Conservation (phyloP, 176 grass and related monocot species). For the Ampelocalamus luodianensis region DNA sequence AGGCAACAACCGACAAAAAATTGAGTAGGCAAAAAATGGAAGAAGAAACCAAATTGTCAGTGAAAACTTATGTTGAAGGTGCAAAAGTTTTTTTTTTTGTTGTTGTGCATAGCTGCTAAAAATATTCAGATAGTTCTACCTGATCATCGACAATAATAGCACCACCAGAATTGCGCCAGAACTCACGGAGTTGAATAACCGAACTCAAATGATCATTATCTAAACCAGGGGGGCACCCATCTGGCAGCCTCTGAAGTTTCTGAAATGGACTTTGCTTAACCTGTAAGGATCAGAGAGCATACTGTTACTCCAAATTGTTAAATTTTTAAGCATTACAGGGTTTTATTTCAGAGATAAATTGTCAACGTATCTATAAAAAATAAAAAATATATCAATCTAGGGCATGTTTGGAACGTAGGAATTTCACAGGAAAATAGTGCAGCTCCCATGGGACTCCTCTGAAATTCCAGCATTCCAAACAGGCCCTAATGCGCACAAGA, state of each 20-base stretch:
- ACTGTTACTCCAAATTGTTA: constrained; percentile 28
- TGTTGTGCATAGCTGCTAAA: constrained; percentile 6
- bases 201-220: constrained; percentile 69
- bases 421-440: constrained; percentile 8
- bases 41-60: constrained; percentile 15
- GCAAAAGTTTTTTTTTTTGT: constrained; percentile 6
- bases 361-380: not conserved
- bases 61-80: not conserved
- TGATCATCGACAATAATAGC: constrained; percentile 73
- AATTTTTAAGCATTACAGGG: not conserved
- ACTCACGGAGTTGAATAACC: constrained; percentile 67
- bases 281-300: constrained; percentile 49
- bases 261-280: constrained; percentile 49
- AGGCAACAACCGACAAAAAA: constrained; percentile 9
- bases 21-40: constrained; percentile 23
- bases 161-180: constrained; percentile 82
- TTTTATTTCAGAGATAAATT: constrained; percentile 28
- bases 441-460: not conserved
- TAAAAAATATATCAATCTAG: not conserved
- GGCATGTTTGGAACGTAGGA: not conserved
- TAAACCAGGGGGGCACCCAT: constrained; percentile 65
- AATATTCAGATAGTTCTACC: constrained; percentile 52
- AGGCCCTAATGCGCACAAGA: not conserved
- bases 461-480: not conserved
- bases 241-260: constrained; percentile 66